Base-by-base conservation (phyloP, 352 stramenopile species). In the Phytophthora palmivora region DNA sequence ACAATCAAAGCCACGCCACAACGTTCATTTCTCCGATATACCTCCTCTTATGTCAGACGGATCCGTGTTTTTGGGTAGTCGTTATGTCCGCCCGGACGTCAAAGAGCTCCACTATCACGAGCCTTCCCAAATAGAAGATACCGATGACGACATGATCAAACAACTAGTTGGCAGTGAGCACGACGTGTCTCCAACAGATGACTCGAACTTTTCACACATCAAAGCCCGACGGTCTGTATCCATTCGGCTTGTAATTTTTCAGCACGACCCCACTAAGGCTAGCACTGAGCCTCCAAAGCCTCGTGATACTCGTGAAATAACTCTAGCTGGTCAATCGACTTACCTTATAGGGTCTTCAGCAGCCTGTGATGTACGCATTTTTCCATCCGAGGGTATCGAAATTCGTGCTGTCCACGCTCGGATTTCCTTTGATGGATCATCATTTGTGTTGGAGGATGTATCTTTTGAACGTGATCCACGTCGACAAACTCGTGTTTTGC, bases 371-470 rank as follows among this genome's bases (percentile, higher is more conserved):
- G 70, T 91, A 9, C 66, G 79, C 5, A 66, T 73, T 46, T 66
- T 88, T 8, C 51, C 72, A 0, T 72, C 71, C 7, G 74, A 76
- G 11, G 79, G 72, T 10, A 61, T 52, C 9, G 52, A 65, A 45
- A 67, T 92, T 7, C 74, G 75, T 41, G 63, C 57, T 4, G 74
- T 91, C 2, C 83, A 92, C 56, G 73, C 83, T 26, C 70, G 81
- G 19, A 89, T 92, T 44, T 38, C 62, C 0, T 89, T 91, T 41
- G 81, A 92, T 26, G 81, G 81, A 2, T 60, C 62, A 15, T 87
- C 81, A n/a, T 92, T 88, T 48, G 57, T 92, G 37, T 60, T 92
- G 7, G 75, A 92, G 51, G 83, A 92, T 24, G 58, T 92, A 15
- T 89, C 81, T 6, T 91, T 92, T 51, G 79, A 92, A 38, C 70